Evolutionary conservation across 2,329 filamentous ascomycete genomes (phyloP).

Genomic region (Penicillium vulpinum): DNA sequence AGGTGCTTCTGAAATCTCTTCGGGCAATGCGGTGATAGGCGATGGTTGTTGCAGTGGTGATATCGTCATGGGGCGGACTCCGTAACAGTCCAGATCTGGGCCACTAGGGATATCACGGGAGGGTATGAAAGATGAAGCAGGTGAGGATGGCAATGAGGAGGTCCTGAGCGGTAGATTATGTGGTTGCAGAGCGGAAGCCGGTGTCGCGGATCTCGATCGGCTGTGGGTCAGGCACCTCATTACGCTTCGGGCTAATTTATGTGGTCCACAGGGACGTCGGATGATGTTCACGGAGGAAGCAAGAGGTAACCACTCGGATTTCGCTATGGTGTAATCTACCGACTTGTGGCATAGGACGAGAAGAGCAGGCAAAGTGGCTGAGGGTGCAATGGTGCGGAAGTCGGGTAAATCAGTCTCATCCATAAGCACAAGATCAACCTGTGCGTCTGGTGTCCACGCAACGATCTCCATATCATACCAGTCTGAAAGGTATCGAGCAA

Average conservation of each 20-base stretch:
- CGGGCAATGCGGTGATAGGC: slow-evolving; percentile 5
- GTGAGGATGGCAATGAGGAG: slow-evolving; percentile 1
- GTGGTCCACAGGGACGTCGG: slow-evolving; percentile 42
- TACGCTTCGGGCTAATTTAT: slow-evolving; percentile 43
- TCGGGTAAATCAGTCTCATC: slow-evolving; percentile 32
- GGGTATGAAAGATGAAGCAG: background rate
- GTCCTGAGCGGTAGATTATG: slow-evolving; percentile 17
- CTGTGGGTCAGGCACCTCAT: slow-evolving; percentile 30
- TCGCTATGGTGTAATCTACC: slow-evolving; percentile 34
- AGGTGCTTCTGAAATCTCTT: slow-evolving; percentile 11
- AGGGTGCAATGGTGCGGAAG: slow-evolving; percentile 16
- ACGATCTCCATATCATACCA: slow-evolving; percentile 42
- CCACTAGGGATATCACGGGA: background rate
- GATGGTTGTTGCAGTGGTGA: slow-evolving; percentile 5
- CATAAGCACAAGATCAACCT: slow-evolving; percentile 40
- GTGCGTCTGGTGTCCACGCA: slow-evolving; percentile 25
- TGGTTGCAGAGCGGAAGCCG: slow-evolving; percentile 13
- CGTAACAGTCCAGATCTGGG: background rate
- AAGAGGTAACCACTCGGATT: slow-evolving; percentile 31
- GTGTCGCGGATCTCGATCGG: slow-evolving; percentile 11
- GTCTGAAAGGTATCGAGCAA: slow-evolving; percentile 35
- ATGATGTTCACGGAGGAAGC: slow-evolving; percentile 40
- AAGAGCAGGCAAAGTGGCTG: slow-evolving; percentile 31
- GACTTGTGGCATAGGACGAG: slow-evolving; percentile 41
- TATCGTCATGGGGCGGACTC: background rate